phyloP scores from a whole-genome alignment of 2,329 filamentous ascomycete genomes.

The Penicillium sclerotiorum region DNA sequence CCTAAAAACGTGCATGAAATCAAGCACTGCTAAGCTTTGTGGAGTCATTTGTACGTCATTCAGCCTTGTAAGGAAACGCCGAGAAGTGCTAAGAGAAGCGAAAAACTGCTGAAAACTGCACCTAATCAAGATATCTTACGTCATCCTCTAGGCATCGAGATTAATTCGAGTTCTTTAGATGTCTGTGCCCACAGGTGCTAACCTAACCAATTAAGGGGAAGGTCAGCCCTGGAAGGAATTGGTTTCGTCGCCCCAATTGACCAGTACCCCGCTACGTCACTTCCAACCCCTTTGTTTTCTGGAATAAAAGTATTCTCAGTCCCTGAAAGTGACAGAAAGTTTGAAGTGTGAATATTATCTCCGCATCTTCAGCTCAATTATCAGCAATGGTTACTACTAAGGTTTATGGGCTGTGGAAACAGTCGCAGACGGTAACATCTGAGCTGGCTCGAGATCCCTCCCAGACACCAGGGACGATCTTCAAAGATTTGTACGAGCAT shows the following conservation, averaged over 20 bases:
- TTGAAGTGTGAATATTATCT: too few relatives aligned
- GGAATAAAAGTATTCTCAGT: too few relatives aligned
- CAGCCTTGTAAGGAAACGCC: not conserved
- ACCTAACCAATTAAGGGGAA: too few relatives aligned
- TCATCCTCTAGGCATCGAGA: constrained; percentile 2
- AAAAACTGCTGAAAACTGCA: too few relatives aligned
- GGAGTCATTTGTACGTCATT: constrained; percentile 10
- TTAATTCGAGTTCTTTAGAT: not conserved
- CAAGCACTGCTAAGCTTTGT: constrained; percentile 17
- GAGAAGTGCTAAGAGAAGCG: too few relatives aligned
- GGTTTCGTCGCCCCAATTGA: not conserved
- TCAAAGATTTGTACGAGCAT: constrained; percentile 58
- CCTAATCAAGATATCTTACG: not conserved
- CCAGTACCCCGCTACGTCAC: not conserved
- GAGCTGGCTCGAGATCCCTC: constrained; percentile 58
- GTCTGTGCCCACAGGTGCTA: too few relatives aligned
- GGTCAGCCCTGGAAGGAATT: not conserved
- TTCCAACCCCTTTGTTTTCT: not conserved
- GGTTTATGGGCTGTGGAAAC: constrained; percentile 57
- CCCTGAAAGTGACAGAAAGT: not conserved
- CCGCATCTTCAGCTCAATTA: too few relatives aligned
- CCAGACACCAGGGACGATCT: constrained; percentile 57
- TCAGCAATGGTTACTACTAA: constrained; percentile 47
- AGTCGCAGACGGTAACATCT: constrained; percentile 59
- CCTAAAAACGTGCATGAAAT: not conserved